Conservation (phyloP, 2,329 filamentous ascomycete genomes). For the Stemphylium lycopersici region DNA sequence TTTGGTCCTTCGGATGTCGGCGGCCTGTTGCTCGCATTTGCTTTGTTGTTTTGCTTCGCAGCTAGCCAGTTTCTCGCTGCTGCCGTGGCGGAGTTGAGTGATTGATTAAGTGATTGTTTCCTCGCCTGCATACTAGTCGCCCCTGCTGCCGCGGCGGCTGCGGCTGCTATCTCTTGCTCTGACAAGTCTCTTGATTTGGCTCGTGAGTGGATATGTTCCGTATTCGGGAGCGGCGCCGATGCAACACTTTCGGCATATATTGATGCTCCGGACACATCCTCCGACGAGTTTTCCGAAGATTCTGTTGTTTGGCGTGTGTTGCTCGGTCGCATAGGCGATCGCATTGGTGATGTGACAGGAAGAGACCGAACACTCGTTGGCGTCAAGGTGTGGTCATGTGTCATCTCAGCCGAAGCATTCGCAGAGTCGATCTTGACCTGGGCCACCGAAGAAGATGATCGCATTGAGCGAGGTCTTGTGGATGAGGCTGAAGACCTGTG, state of each 20-base stretch:
- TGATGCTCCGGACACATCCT: constrained; percentile 35
- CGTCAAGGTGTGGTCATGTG: constrained; percentile 62
- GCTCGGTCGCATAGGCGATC: constrained; percentile 53
- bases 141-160: constrained; percentile 28
- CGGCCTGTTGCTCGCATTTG: constrained; percentile 17
- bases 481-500: constrained; percentile 18
- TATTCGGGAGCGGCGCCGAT: constrained; percentile 12
- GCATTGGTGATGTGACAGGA: constrained; percentile 60
- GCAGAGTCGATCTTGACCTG: constrained; percentile 71
- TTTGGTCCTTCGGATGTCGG: constrained; percentile 19
- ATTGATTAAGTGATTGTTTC: constrained; percentile 43
- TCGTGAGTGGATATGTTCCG: constrained; percentile 17
- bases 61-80: constrained; percentile 68
- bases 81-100: constrained; percentile 57
- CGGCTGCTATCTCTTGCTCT: constrained; percentile 30
- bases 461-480: constrained; percentile 59
- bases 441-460: constrained; percentile 68
- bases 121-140: constrained; percentile 20
- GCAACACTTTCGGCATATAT: constrained; percentile 21
- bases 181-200: constrained; percentile 28
- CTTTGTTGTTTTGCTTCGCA: constrained; percentile 48
- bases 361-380: constrained; percentile 69
- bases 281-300: constrained; percentile 20
- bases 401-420: constrained; percentile 63
- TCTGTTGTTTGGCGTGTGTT: constrained; percentile 13